These are phyloP conservation scores for Gossypium gossypioides DNA, from an alignment of 441 rosid species.

Conservation along the genomic window DNA sequence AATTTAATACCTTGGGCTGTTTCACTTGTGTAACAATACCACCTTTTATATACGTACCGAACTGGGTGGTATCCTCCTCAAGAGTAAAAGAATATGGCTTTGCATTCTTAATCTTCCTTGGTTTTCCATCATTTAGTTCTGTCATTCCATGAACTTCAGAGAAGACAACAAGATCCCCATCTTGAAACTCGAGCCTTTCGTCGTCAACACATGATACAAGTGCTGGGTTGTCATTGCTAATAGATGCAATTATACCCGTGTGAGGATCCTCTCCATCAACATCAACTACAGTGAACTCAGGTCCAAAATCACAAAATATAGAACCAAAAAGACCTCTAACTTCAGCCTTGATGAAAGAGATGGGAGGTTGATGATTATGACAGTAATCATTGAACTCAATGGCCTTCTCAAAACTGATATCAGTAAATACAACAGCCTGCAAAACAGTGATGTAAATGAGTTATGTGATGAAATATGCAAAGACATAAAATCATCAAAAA, in stretches of 20 bases:
- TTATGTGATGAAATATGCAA: background rate
- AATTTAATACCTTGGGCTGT: conserved; percentile 71
- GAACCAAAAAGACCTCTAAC: conserved; percentile 94
- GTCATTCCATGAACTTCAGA: conserved; percentile 92
- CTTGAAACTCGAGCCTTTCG: conserved; percentile 93
- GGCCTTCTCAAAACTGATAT: conserved; percentile 62
- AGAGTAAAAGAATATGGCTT: conserved; percentile 73
- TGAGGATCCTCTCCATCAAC: conserved; percentile 91
- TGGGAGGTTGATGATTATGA: conserved; percentile 72
- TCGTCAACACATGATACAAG: conserved; percentile 87
- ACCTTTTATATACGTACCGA: conserved; percentile 58
- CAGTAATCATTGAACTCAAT: conserved; percentile 73
- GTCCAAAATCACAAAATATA: conserved; percentile 92
- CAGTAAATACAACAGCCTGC: conserved; percentile 92
- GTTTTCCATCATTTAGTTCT: conserved; percentile 84
- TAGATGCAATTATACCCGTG: conserved; percentile 85
- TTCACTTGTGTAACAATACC: conserved; percentile 97
- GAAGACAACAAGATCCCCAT: conserved; percentile 82
- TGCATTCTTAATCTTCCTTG: conserved; percentile 71
- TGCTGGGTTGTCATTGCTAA: conserved; percentile 78
- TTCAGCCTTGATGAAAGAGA: conserved; percentile 84
- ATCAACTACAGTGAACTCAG: conserved; percentile 74
- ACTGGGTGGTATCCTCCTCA: conserved; percentile 71
- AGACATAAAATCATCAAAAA: background rate
- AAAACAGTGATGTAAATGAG: background rate